phyloP scores from a whole-genome alignment of 2,329 filamentous ascomycete species.

The Blastomyces parvus region DNA sequence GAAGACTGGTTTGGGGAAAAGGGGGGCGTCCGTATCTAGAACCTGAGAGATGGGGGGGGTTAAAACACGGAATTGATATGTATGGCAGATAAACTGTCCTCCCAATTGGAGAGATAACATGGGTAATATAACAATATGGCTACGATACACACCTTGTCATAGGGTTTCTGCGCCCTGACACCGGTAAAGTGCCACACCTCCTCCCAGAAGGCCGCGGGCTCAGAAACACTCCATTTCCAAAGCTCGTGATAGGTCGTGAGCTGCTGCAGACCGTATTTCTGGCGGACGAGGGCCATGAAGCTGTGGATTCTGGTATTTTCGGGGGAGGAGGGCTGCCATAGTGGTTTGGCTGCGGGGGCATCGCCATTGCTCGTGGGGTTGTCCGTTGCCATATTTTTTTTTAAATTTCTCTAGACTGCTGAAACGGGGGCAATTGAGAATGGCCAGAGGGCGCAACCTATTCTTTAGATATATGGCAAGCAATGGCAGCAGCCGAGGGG shows the following conservation, averaged over 20 bases:
- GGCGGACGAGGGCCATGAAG: constrained; percentile 61
- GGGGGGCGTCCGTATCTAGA: constrained; percentile 54
- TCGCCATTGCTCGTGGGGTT: constrained; percentile 11
- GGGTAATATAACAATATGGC: background rate
- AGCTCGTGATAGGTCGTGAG: constrained; percentile 63
- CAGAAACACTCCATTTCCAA: constrained; percentile 73
- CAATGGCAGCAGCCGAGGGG: too few species aligned
- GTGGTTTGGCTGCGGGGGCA: constrained; percentile 31
- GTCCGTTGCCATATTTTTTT: constrained; percentile 13
- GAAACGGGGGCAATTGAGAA: too few species aligned
- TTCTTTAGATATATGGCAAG: too few species aligned
- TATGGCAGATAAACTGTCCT: too few species aligned
- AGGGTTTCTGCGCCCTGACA: constrained; percentile 58
- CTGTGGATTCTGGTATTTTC: constrained; percentile 59
- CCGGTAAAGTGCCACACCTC: constrained; percentile 77
- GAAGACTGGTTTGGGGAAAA: constrained; percentile 83
- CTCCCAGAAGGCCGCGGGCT: constrained; percentile 71
- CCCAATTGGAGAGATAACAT: background rate
- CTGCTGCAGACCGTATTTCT: constrained; percentile 53
- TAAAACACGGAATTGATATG: background rate
- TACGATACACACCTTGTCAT: constrained; percentile 27
- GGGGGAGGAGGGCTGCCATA: constrained; percentile 65
- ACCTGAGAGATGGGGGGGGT: constrained; percentile 43
- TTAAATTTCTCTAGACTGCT: too few species aligned
- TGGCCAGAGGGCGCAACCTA: too few species aligned